Evolutionary conservation across 352 stramenopile genomes (phyloP), one percentile per base, ranked within the genome.

Genomic region (Phytopythium mirpurense): DNA sequence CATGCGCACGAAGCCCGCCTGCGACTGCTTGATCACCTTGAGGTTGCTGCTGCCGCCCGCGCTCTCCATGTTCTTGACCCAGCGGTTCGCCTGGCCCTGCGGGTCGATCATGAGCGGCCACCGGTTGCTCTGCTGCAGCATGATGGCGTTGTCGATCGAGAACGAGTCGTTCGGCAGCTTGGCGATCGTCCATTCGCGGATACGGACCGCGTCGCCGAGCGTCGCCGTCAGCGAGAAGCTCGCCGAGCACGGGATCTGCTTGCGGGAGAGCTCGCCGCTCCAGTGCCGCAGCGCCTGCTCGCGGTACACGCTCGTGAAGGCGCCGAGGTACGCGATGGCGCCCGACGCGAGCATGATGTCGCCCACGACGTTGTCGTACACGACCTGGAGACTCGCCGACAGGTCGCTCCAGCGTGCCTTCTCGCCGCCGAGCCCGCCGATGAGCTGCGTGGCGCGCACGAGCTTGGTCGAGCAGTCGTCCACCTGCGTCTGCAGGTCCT

Each of bases 51-150:
- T 18, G 27, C 45, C 29, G 43, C 26, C 21, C 6, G 26, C 31
- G 42, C 85, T 76, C 60, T 98, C 90, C 88, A 98, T 96, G 57
- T 96, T 97, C 58, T 96, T 96, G 1, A 98, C 79, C 94, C 94
- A 98, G 24, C 88, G 82, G 60, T 97, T 98, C 0, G 93, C 93
- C 57, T 98, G 94, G 1, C 89, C 93, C 60, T 98, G 92, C 0
- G 94, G 95, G 36, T 98, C 95, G 45, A 98, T 98, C 92, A 98
- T 97, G n/a, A 98, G 71, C 10, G 95, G 95, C 92, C 93, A 98
- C 3, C 91, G 83, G 57, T 96, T 97, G 51, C 72, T 93, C 14
- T 80, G 68, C 32, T 90, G 79, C 15, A 98, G 58, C 80, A 98
- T 97, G 62, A 98, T 97, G 12, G 78, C 93, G 55, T 98, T 98